Evolutionary conservation across 768 basidiomycete species (phyloP).

Genomic region (Hydnomerulius pinastri): DNA sequence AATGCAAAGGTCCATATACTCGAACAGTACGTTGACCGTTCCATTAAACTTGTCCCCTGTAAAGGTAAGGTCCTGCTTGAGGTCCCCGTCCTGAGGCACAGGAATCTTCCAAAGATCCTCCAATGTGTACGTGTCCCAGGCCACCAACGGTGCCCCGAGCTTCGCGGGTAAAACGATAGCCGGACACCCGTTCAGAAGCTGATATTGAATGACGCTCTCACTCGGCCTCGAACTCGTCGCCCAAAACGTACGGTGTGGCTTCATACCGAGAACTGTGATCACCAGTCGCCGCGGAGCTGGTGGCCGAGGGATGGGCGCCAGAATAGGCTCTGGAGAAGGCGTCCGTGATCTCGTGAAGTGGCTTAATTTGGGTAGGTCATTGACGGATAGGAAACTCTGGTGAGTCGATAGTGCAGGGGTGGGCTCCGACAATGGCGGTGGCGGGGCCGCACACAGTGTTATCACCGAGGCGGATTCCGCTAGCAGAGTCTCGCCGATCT

Average conservation of each 20-base stretch:
- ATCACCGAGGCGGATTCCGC: constrained; percentile 57
- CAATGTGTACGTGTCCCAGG: constrained; percentile 64
- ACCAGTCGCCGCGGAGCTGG: constrained; percentile 57
- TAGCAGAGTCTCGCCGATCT: constrained; percentile 58
- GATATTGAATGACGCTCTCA: constrained; percentile 65
- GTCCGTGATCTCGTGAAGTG: constrained; percentile 49
- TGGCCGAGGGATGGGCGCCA: constrained; percentile 43
- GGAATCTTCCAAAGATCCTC: constrained; percentile 56
- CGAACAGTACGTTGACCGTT: constrained; percentile 55
- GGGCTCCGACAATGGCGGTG: constrained; percentile 11
- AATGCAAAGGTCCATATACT: constrained; percentile 61
- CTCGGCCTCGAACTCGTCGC: constrained; percentile 56
- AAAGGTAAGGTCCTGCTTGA: constrained; percentile 13
- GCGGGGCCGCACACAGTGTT: constrained; percentile 39
- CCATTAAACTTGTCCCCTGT: constrained; percentile 40
- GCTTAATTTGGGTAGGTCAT: constrained; percentile 41
- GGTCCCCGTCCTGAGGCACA: constrained; percentile 37
- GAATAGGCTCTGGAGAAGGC: constrained; percentile 49
- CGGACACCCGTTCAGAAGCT: constrained; percentile 62
- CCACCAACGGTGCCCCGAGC: constrained; percentile 59
- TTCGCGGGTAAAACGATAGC: constrained; percentile 61
- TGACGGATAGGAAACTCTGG: constrained; percentile 31
- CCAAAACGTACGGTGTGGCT: constrained; percentile 63
- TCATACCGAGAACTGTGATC: constrained; percentile 55
- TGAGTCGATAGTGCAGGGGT: constrained; percentile 18